Evolutionary conservation across 1,139 yeast species (phyloP), one percentile per base, ranked within the genome.

Genomic region (Blastobotrys elegans): DNA sequence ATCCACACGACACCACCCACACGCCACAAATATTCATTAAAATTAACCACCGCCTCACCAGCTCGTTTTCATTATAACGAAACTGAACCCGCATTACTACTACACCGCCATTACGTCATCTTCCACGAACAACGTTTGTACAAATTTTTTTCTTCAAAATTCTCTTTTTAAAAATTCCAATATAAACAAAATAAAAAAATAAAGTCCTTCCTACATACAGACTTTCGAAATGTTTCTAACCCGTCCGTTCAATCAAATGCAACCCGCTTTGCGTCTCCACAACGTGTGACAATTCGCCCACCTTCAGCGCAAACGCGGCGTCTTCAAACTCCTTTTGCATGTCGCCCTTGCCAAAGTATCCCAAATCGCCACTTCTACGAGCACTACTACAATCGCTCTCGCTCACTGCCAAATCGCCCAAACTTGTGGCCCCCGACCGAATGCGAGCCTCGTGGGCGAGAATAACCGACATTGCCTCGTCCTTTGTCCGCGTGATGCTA

Each of bases 321-420:
- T 82, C 82, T 64, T 92, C 98, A 62, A 92, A 92, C 50, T 83
- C 72, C 40, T 96, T 96, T 65, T 92, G 97, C 98, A 92, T 92
- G 60, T 84, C 90, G 33, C 96, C 96, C 51, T 76, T 79, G 21
- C 86, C 88, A 63, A 92, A 92, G 63, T 71, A 80, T 0, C 98
- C 98, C 59, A 92, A 73, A 64, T 92, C 98, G 39, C 98, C 98
- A 24, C 89, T 89, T 60, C 87, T 81, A 40, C 84, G 73, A 57
- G 86, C 95, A 8, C 95, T 84, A 20, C 86, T 77, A 66, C 97
- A 89, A 64, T 92, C 98, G 54, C 95, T 84, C 62, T 88, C 95
- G 3, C 89, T 78, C 43, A 73, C 64, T 0, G 97, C 97, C 55
- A 90, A 68, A 40, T 85, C 86, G 38, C 77, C 77, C 44, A 92